Base-by-base conservation (phyloP, 2,329 filamentous ascomycete species). In the Leptosphaerulina australis region DNA sequence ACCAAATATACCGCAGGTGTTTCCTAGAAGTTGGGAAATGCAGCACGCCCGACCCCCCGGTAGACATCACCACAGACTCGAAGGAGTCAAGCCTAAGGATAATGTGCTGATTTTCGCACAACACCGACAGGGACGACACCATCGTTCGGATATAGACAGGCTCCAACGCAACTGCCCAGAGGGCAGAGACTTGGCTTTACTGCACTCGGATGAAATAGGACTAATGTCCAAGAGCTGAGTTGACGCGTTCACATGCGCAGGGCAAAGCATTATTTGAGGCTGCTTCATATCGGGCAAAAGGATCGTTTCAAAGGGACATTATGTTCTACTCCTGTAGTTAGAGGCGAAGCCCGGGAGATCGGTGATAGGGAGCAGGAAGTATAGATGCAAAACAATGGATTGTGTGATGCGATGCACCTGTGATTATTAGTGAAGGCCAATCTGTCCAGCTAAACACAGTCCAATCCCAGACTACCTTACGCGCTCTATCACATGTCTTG, bases 171-270 rank as follows among this genome's bases (percentile, higher is more conserved):
- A 35, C n/a, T 2, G 49, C 56, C 8, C n/a, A 26, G 9, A 52
- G 21, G 1, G 29, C 59, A 5, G 60, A 62, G 25, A 45, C 53
- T 1, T 41, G 63, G 4, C 44, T 67, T 2, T 67, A 67, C 44
- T 63, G 61, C 24, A 62, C 62, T 0, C 56, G 60, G 7, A 47
- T 67, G 9, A 59, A 69, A 69, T 26, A 65, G 68, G 41, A 64
- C 63, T 2, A 58, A 64, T 33, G 48, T 66, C 8, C 44, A 56
- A 14, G 60, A 69, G 43, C 62, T 61, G 1, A 52, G 61, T 20
- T 70, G 64, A 62, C 62, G 68, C 38, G 25, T 44, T 9, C 56
- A 57, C 20, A 68, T 67, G 43, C 70, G 62, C 36, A 68, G 68
- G 9, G 41, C 25, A 1, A 40, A 31, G 12, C 54, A 69, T 18